Base-by-base conservation (phyloP, 139 green algal genomes). In the Eudorina sp. region DNA sequence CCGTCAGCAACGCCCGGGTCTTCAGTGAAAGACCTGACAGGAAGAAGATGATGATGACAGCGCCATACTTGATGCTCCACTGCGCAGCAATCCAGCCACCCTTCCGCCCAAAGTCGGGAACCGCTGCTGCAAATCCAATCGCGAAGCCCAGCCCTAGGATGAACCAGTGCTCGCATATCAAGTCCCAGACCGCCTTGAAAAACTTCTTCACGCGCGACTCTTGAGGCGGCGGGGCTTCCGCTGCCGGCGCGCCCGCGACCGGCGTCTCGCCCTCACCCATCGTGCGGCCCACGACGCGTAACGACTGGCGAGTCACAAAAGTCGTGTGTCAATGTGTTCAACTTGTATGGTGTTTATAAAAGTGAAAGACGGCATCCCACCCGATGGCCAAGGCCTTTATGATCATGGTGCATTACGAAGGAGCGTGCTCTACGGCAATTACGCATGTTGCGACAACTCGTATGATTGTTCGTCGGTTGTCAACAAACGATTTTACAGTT, bases 21-120 rank as follows among this genome's bases (percentile, higher is more conserved):
- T 94, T 94, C 4, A 94, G 66, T 0, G 82, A 87, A 23, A 86
- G 41, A 18, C 91, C 91, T 2, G 69, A 84, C 18, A 94, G 89
- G 36, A 94, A 66, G 80, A 94, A 94, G 55, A 94, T 94, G 46
- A 92, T 40, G n/a, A 94, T 89, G 55, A 92, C 89, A 13, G 91
- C 91, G 38, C 89, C 38, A 91, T 88, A 91, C 38, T 92, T 92
- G 40, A 94, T 70, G 27, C 53, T 84, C 58, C 88, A 94, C 76
- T 94, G 83, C 45, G 87, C 86, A 2, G 69, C 34, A 27, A 94
- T 90, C 79, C 83, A 94, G 5, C 91, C 91, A 19, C 58, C 75
- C 8, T 64, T 90, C 13, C 82, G 51, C 6, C 91, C 91, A 11
- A 94, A 83, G 21, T 92, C 64, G 0, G 91, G 91, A 40, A 94